Conservation (phyloP, 352 stramenopile species). For the Phytophthora nicotianae region DNA sequence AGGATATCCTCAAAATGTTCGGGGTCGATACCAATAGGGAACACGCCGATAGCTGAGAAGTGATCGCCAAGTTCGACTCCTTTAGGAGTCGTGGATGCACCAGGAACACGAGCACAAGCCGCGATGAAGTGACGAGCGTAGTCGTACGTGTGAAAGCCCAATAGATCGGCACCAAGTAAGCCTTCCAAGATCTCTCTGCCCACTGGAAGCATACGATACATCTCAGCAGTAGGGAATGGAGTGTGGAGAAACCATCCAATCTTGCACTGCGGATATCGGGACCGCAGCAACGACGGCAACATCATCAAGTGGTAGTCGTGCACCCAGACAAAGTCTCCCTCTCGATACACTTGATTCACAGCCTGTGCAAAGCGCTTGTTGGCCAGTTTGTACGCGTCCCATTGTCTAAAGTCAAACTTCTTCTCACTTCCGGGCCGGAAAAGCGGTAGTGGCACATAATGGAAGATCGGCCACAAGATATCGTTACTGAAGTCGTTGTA, state of each 20-base stretch:
- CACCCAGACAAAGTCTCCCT: constrained; percentile 89
- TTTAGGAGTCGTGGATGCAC: constrained; percentile 76
- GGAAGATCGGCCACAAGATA: constrained; percentile 92
- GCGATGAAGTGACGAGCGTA: constrained; percentile 87
- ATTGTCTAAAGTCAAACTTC: constrained; percentile 91
- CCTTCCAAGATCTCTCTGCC: constrained; percentile 81
- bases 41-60: constrained; percentile 83
- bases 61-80: constrained; percentile 83
- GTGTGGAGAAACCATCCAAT: constrained; percentile 92
- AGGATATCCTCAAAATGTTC: constrained; percentile 82
- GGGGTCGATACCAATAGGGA: constrained; percentile 86
- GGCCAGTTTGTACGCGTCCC: constrained; percentile 87
- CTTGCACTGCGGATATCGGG: constrained; percentile 70
- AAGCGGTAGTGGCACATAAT: constrained; percentile 90
- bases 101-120: constrained; percentile 73
- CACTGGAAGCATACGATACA: constrained; percentile 86
- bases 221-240: constrained; percentile 84
- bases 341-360: constrained; percentile 77
- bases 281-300: constrained; percentile 75
- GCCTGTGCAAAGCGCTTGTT: constrained; percentile 87
- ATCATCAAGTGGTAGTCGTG: constrained; percentile 92
- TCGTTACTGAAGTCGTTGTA: constrained; percentile 94
- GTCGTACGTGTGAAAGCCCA: constrained; percentile 90
- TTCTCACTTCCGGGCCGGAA: constrained; percentile 90
- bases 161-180: constrained; percentile 76